Evolutionary conservation across 441 rosid species (phyloP).

Genomic region (Erodium moschatum): DNA sequence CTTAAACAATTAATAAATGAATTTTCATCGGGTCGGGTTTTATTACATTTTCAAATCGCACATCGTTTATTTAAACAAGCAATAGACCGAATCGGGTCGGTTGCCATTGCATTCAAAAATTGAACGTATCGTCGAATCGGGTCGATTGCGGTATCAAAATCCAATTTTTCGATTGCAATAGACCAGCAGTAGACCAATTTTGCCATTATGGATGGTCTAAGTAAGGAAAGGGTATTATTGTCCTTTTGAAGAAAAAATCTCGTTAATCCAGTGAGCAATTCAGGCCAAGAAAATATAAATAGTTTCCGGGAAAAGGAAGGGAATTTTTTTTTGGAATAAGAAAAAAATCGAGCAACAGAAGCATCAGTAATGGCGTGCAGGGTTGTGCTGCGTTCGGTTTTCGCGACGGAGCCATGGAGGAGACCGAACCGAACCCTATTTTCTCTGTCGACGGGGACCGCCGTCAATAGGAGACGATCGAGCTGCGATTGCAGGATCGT

Average conservation of each 20-base stretch:
- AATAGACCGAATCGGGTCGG: too few relatives aligned
- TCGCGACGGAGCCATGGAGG: slow-evolving; percentile 45
- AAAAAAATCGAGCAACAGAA: background rate
- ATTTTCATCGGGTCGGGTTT: too few relatives aligned
- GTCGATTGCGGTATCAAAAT: too few relatives aligned
- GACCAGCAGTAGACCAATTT: too few relatives aligned
- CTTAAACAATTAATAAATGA: too few relatives aligned
- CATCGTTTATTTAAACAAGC: too few relatives aligned
- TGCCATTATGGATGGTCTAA: too few relatives aligned
- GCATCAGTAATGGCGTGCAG: slow-evolving; percentile 55
- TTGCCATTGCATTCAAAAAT: too few relatives aligned
- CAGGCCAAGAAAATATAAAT: slow-evolving; percentile 4
- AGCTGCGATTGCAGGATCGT: slow-evolving; percentile 26
- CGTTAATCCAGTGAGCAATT: slow-evolving; percentile 13
- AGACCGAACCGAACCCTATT: slow-evolving; percentile 25
- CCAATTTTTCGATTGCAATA: too few relatives aligned
- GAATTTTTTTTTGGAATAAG: background rate
- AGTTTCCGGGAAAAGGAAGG: background rate
- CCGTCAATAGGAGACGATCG: slow-evolving; percentile 14
- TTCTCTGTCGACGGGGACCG: slow-evolving; percentile 27
- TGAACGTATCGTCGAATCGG: too few relatives aligned
- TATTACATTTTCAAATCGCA: too few relatives aligned
- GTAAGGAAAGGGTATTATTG: background rate
- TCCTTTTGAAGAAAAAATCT: slow-evolving; percentile 17
- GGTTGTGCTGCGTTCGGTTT: slow-evolving; percentile 44